Evolutionary conservation across 169 alveolate species (phyloP), one percentile per base, ranked within the genome.

Genomic region (Sarcocystis neurona): DNA sequence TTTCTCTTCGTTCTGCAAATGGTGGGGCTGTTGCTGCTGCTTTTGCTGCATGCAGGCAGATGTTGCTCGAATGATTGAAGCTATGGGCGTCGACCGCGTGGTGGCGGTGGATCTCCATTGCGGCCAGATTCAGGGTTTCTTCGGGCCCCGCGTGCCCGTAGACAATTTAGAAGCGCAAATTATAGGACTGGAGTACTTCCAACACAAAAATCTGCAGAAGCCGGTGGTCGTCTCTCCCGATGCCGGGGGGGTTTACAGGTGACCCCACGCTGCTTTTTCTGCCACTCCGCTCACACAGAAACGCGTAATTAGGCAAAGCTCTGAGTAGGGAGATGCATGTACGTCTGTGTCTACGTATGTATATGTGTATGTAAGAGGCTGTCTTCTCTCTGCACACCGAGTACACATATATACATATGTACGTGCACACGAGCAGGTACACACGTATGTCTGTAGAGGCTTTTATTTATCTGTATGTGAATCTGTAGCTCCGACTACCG

Each of bases 171-270:
- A 95, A 90, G 98, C 96, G 6, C 97, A 94, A 85, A 95, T 96
- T n/a, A 93, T 92, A 32, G 98, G 97, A 46, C 58, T 97, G 75
- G 95, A 97, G 79, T 94, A 97, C 77, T 93, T 96, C 58, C 89
- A 92, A 50, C 79, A 91, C 50, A 92, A 95, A 63, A 90, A 93
- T 43, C 93, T 95, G 10, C 92, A 92, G 34, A 96, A 96, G 63
- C 97, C 98, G 10, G 97, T 96, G 0, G 93, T 98, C 66, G 99
- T 98, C 30, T 95, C 99, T 15, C 99, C 99, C 20, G 99, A 98
- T 94, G 99, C 99, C 18, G 99, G 99, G 30, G 90, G 93, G 53
- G 93, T 89, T 10, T 89, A 82, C 60, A 80, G 91, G 86, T 86
- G 53, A 20, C 50, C 3, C 75, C 27, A 37, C 48, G 20, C n/a